phyloP scores from a whole-genome alignment of 345 rosid genomes.

The Xanthoceras sorbifolium region DNA sequence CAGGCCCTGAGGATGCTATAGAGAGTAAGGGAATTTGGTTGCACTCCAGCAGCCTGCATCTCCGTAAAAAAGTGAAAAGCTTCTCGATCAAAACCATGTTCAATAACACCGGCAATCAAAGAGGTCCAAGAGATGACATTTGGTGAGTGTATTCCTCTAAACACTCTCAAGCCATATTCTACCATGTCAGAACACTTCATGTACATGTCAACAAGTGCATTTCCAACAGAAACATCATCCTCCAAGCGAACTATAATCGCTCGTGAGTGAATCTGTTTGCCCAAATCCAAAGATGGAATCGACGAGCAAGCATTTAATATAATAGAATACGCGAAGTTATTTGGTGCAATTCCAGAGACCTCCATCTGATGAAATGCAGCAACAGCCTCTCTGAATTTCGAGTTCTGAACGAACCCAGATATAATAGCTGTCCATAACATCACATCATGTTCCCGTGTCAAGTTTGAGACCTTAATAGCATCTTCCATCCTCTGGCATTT shows the following conservation, averaged over 20 bases:
- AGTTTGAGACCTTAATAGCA: conserved; percentile 45
- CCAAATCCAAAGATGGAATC: conserved; percentile 42
- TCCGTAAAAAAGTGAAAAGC: conserved; percentile 40
- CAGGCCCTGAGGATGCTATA: conserved; percentile 52
- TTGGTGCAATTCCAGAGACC: conserved; percentile 39
- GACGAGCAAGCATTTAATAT: conserved; percentile 46
- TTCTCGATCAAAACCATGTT: conserved; percentile 41
- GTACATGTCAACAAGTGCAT: conserved; percentile 69
- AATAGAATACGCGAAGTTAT: conserved; percentile 45
- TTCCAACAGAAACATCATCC: conserved; percentile 51
- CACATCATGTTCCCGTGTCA: conserved; percentile 47
- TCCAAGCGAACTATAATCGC: conserved; percentile 50
- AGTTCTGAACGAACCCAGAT: conserved; percentile 52
- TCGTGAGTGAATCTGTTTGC: conserved; percentile 61
- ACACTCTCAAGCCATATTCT: conserved; percentile 47
- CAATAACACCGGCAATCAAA: conserved; percentile 58
- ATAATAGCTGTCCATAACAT: conserved; percentile 57
- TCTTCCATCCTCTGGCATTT: conserved; percentile 48
- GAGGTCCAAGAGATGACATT: conserved; percentile 77
- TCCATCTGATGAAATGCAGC: conserved; percentile 54
- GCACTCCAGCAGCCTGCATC: conserved; percentile 53
- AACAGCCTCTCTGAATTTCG: conserved; percentile 46
- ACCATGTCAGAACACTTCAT: conserved; percentile 51
- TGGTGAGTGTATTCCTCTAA: conserved; percentile 45
- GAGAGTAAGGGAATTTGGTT: conserved; percentile 60